A percentile compares a stretch with the other conserved stretches of the same genome.
Conservation (phyloP, 2,329 filamentous ascomycete species). For the Venturia pyrina region DNA sequence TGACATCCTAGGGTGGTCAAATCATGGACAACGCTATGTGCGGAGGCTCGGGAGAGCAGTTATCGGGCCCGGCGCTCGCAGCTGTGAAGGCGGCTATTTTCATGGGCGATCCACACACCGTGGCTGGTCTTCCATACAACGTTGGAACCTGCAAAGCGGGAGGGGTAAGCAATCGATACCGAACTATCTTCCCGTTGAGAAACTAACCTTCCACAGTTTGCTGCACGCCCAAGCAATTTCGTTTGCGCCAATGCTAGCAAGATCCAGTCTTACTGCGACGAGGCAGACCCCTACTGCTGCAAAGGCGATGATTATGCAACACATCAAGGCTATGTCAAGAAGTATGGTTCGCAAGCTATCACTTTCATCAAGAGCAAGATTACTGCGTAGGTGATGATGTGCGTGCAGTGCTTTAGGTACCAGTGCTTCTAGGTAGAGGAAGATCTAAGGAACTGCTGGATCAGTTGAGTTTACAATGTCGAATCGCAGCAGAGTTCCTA, state of each 20-base stretch:
- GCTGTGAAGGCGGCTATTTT: constrained; percentile 56
- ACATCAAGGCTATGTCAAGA: constrained; percentile 52
- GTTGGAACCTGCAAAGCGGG: constrained; percentile 49
- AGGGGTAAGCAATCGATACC: constrained; percentile 40
- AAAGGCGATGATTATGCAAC: constrained; percentile 50
- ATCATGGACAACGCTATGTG: constrained; percentile 55
- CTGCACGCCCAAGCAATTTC: constrained; percentile 48
- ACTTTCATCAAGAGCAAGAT: constrained; percentile 49
- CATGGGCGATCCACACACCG: constrained; percentile 53
- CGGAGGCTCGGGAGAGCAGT: constrained; percentile 40
- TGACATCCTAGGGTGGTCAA: constrained; percentile 42
- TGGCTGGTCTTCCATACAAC: constrained; percentile 46
- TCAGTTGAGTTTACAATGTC: too few species aligned
- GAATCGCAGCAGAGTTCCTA: too few species aligned
- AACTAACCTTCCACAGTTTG: constrained; percentile 38
- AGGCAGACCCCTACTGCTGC: constrained; percentile 56
- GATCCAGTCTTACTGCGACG: constrained; percentile 57
- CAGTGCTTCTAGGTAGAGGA: too few species aligned
- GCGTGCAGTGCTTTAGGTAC: not conserved
- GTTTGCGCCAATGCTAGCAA: constrained; percentile 44
- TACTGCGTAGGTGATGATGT: constrained; percentile 5
- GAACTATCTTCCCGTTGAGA: not conserved
- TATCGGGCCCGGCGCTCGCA: constrained; percentile 38
- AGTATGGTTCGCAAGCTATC: constrained; percentile 51
- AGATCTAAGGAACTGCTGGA: too few species aligned